Conservation (phyloP, 805 yeast species). For the Wilhelminamyces savonicus region DNA sequence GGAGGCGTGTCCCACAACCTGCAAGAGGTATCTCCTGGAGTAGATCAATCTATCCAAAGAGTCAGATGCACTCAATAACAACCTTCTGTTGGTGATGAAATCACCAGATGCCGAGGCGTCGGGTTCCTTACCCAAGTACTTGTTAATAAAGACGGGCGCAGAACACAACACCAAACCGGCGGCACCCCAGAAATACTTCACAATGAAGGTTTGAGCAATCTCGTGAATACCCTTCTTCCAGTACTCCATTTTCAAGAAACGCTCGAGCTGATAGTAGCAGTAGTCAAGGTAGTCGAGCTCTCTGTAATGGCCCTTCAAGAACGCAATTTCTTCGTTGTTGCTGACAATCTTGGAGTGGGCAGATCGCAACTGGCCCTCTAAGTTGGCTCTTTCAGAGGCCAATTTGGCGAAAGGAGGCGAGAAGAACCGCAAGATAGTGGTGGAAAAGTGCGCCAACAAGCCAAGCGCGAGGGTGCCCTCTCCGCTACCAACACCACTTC, state of each 20-base stretch:
- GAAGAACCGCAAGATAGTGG: slow-evolving; percentile 61
- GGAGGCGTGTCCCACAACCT: slow-evolving; percentile 73
- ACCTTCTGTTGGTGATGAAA: slow-evolving; percentile 82
- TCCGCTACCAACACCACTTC: slow-evolving; percentile 60
- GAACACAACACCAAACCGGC: slow-evolving; percentile 85
- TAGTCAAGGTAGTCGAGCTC: slow-evolving; percentile 74
- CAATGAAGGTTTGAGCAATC: slow-evolving; percentile 79
- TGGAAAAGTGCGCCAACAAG: slow-evolving; percentile 72
- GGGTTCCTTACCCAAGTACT: slow-evolving; percentile 41
- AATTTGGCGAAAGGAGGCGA: slow-evolving; percentile 88
- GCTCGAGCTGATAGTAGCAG: slow-evolving; percentile 74
- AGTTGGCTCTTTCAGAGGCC: slow-evolving; percentile 65
- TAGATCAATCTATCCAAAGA: slow-evolving; percentile 84
- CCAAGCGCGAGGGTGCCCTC: slow-evolving; percentile 80
- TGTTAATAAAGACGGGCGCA: slow-evolving; percentile 72
- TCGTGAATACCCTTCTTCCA: slow-evolving; percentile 76
- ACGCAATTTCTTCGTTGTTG: slow-evolving; percentile 82
- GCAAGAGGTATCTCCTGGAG: slow-evolving; percentile 78
- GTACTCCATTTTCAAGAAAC: slow-evolving; percentile 69
- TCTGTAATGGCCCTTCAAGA: slow-evolving; percentile 72
- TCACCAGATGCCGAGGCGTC: slow-evolving; percentile 59
- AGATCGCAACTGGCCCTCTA: slow-evolving; percentile 81
- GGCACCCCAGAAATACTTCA: slow-evolving; percentile 94
- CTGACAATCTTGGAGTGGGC: slow-evolving; percentile 76
- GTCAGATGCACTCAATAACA: slow-evolving; percentile 77